Conservation (phyloP, 768 basidiomycete species). For the Kwoniella botswanensis region DNA sequence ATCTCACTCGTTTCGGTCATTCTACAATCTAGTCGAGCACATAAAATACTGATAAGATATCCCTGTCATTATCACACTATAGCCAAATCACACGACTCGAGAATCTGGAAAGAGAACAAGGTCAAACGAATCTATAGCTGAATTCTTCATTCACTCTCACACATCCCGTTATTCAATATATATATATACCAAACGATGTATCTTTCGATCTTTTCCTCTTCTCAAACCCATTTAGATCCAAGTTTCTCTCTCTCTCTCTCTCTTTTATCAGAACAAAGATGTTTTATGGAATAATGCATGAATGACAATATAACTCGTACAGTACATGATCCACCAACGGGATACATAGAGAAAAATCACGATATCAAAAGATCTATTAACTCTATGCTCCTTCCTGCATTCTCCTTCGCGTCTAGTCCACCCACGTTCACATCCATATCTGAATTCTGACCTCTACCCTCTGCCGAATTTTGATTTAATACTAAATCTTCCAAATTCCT, state of each 20-base stretch:
- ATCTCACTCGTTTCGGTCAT: no score
- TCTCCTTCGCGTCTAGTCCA: background rate
- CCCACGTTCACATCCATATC: background rate
- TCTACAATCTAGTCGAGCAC: no score
- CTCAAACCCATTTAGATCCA: background rate
- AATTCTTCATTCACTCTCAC: background rate
- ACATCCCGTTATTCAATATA: no score
- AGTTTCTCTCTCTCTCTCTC: background rate
- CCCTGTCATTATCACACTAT: background rate
- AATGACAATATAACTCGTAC: no score
- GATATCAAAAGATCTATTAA: background rate
- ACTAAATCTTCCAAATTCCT: background rate
- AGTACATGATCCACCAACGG: no score
- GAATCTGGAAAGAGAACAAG: conserved; percentile 29
- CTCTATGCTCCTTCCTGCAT: background rate
- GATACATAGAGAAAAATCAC: background rate
- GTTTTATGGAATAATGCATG: background rate
- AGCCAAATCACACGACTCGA: conserved; percentile 61
- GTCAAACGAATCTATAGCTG: conserved; percentile 13
- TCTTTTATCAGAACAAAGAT: background rate
- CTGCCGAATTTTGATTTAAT: background rate
- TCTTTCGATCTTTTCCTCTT: background rate
- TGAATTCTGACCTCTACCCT: background rate
- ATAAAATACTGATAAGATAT: background rate
- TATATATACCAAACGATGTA: no score